These are phyloP conservation scores for Xylariaceae sp. DNA, from an alignment of 2,329 filamentous ascomycete species.

Conservation along the genomic window DNA sequence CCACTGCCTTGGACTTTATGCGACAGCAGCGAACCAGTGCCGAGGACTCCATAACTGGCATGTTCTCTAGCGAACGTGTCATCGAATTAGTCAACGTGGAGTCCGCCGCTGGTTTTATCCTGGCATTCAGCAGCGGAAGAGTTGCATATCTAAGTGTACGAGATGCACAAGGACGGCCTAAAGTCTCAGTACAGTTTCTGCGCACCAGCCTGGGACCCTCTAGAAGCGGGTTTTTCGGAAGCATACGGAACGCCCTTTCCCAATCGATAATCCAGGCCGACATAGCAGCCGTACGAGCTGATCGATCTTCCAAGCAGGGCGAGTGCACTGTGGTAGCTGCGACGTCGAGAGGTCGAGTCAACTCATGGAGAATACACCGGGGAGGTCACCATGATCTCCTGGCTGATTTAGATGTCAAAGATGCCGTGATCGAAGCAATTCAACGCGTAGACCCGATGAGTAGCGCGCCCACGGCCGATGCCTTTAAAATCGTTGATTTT, in stretches of 20 bases:
- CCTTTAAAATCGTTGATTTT: slow-evolving; percentile 75
- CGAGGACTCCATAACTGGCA: slow-evolving; percentile 65
- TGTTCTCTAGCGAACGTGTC: slow-evolving; percentile 73
- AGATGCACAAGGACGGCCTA: slow-evolving; percentile 80
- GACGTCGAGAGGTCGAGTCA: slow-evolving; percentile 70
- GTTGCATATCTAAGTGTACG: slow-evolving; percentile 80
- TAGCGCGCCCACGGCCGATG: slow-evolving; percentile 46
- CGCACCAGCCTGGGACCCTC: slow-evolving; percentile 53
- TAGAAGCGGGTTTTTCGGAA: slow-evolving; percentile 68
- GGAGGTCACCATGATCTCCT: slow-evolving; percentile 75
- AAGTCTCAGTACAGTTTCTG: slow-evolving; percentile 72
- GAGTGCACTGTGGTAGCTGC: slow-evolving; percentile 80
- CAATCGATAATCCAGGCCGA: slow-evolving; percentile 67
- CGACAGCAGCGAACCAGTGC: slow-evolving; percentile 76
- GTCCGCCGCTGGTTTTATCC: slow-evolving; percentile 73
- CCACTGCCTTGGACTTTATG: slow-evolving; percentile 76
- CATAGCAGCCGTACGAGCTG: slow-evolving; percentile 72
- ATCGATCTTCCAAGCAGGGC: slow-evolving; percentile 64
- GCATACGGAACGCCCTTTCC: slow-evolving; percentile 69
- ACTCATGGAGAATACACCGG: slow-evolving; percentile 84
- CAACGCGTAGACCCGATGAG: slow-evolving; percentile 47
- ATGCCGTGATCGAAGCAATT: slow-evolving; percentile 57
- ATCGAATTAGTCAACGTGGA: slow-evolving; percentile 77
- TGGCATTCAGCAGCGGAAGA: slow-evolving; percentile 79
- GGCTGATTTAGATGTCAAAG: slow-evolving; percentile 64